Evolutionary conservation across 2,329 filamentous ascomycete species (phyloP), one percentile per base, ranked within the genome.

Genomic region (Penicillium sp.): DNA sequence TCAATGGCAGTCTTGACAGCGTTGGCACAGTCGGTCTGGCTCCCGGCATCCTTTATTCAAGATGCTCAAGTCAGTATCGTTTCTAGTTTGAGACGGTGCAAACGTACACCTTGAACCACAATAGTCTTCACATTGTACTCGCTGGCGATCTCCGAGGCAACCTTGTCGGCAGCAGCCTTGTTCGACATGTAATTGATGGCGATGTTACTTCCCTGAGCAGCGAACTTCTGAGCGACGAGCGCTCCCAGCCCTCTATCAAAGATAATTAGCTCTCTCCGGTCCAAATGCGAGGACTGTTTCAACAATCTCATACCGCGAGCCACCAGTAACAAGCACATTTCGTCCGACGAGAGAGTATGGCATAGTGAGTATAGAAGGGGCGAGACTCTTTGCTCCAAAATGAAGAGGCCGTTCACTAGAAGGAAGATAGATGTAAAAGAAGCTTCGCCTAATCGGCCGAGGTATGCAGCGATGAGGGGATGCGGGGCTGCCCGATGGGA

Each of bases 161-260:
- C 75, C 7, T 77, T 72, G 36, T 83, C 73, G 5, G 89, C 90
- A 2, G 84, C 78, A 15, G 80, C 78, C 29, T 76, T 69, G 67
- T 83, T 85, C 55, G 79, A 83, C 70, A 80, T 78, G 71, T 91
- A 93, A 73, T 92, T 93, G 67, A 94, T 81, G 7, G 84, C 83
- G 8, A 93, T 76, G 51, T 88, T 86, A 66, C 82, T 83, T 40
- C 88, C 87, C 61, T 86, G 78, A 18, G 79, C 73, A 7, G 88
- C 88, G 61, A 92, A 90, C 26, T 85, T 83, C 49, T 82, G 80
- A 32, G 80, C 82, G 3, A 89, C 79, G 3, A 86, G 77, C 36
- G 87, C 89, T 29, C 90, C 90, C 26, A 93, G 80, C 2, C 89
- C 90, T 59, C 89, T 84, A 50, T 78, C 67, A 40, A 30, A 26